Percentiles rank a stretch among this genome's conserved stretches.
phyloP scores from a whole-genome alignment of 139 green algal species.

The Penium margaritaceum region DNA sequence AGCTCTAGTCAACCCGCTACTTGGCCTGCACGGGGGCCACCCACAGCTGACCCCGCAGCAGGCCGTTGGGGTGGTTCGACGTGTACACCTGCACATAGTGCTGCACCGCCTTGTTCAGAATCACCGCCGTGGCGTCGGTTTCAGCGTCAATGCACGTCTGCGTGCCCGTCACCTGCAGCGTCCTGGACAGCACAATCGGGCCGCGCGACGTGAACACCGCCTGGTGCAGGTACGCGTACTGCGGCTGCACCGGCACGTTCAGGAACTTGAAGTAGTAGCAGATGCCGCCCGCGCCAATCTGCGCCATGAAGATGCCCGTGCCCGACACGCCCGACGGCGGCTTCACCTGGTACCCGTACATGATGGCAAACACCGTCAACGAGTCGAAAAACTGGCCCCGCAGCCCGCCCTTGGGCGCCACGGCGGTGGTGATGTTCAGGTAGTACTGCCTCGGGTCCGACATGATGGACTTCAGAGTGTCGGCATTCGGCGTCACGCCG shows the following conservation, averaged over 20 bases:
- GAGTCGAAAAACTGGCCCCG: slow-evolving; percentile 2
- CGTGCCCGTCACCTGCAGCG: not conserved
- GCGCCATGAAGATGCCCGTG: not conserved
- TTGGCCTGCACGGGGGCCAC: not conserved
- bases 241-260: slow-evolving; percentile 2
- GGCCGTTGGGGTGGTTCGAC: not conserved
- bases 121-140: not conserved
- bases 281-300: slow-evolving; percentile 4
- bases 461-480: no score
- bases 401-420: not conserved
- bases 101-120: not conserved
- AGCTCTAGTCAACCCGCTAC: not conserved
- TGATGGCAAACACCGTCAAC: slow-evolving; percentile 5
- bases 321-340: not conserved
- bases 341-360: slow-evolving; percentile 10
- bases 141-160: not conserved
- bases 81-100: slow-evolving; percentile 9
- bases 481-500: no score
- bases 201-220: not conserved
- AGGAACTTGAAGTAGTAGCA: slow-evolving; percentile 12
- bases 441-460: no score
- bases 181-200: not conserved
- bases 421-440: not conserved
- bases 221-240: not conserved
- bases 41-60: not conserved